Percentiles rank a stretch among this genome's conserved stretches.
Conservation (phyloP, 2,329 filamentous ascomycete genomes). For the Knufia fluminis region DNA sequence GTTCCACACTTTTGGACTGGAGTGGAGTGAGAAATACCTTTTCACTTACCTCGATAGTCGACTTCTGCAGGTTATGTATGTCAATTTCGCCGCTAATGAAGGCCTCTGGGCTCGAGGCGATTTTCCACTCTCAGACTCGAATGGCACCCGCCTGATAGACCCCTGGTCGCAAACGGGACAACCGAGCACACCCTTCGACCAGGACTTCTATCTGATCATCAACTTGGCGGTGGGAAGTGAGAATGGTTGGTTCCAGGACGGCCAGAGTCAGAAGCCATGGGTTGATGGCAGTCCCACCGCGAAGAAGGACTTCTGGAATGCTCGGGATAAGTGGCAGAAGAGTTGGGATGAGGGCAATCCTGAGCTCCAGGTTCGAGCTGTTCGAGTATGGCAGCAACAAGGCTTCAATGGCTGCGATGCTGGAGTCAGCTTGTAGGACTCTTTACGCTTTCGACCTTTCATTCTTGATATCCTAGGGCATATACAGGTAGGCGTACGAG, state of each 20-base stretch:
- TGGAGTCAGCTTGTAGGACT: too few species aligned
- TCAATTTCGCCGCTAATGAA: slow-evolving; percentile 26
- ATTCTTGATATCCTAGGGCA: too few species aligned
- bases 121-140: slow-evolving; percentile 34
- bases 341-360: slow-evolving; percentile 40
- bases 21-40: slow-evolving; percentile 45
- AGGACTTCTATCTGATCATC: slow-evolving; percentile 43
- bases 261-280: slow-evolving; percentile 26
- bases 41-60: slow-evolving; percentile 43
- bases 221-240: slow-evolving; percentile 44
- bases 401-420: neutral
- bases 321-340: slow-evolving; percentile 32
- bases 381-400: slow-evolving; percentile 37
- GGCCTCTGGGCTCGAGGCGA: slow-evolving; percentile 31
- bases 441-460: too few species aligned
- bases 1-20: slow-evolving; percentile 46
- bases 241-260: slow-evolving; percentile 43
- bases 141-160: slow-evolving; percentile 35
- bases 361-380: slow-evolving; percentile 39
- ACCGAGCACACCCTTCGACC: slow-evolving; percentile 45
- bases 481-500: too few species aligned
- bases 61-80: slow-evolving; percentile 19
- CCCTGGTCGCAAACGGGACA: slow-evolving; percentile 36
- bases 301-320: slow-evolving; percentile 30
- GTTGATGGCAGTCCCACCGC: slow-evolving; percentile 19